Evolutionary conservation across 177 flowering plant genomes (phyloP), one percentile per base, ranked within the genome.

Genomic region (Vitis hybrid): DNA sequence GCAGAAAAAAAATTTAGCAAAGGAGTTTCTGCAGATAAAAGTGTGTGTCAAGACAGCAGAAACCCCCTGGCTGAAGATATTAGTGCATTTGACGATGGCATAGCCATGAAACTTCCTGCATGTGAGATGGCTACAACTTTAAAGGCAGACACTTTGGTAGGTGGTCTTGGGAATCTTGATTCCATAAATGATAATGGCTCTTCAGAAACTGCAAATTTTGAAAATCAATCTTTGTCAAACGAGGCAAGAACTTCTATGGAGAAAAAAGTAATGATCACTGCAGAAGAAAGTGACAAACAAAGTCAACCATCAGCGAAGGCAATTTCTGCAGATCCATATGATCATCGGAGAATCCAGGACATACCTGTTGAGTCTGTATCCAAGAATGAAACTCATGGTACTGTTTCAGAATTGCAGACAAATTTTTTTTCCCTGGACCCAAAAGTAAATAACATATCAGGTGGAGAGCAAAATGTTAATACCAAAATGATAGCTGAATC

Each of bases 1-100:
- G 80, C 63, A 68, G 83, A 75, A 64, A 72, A 78, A 70, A 75
- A 66, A 67, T 70, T 81, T 52, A 60, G 59, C 54, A 62, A 79
- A 70, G 68, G 49, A 67, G 27, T 49, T 62, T 60, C 72, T 78
- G 69, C 79, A 27, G 72, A 61, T 65, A 70, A 27, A 66, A 70
- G 35, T 70, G 81, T 72, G 11, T 27, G 66, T 74, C 81, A 83
- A 78, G 75, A 56, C 57, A 73, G 77, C 24, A 61, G 66, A 58
- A 71, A 62, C 24, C 62, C 77, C 48, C 60, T 49, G 61, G 55
- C 66, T 46, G 71, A 68, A 66, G 72, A 63, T 58, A 59, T 35
- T 63, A 71, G 49, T 64, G 68, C 67, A 4, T 11, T 57, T 78
- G 82, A 75, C 75, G 67, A 72, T 76, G 56, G 55, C 54, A 57